Evolutionary conservation across 805 yeast species (phyloP), one percentile per base, ranked within the genome.

Genomic region (Monosporozyma solicola): DNA sequence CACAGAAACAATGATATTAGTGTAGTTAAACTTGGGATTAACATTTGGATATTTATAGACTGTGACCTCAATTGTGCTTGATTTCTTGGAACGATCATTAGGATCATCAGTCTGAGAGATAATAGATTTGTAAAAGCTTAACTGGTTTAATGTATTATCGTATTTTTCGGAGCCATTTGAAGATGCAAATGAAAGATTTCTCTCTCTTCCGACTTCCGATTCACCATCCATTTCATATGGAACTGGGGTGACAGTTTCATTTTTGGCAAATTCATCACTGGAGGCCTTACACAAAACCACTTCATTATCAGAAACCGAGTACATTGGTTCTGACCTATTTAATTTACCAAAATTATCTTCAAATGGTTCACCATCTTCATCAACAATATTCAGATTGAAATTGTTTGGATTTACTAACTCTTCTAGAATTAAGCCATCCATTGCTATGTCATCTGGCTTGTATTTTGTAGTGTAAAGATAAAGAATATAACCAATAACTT

Each of bases 331-430:
- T 0, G 79, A 75, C 57, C 97, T 73, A 47, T 85, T 92, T 52
- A 94, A 72, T 1, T 91, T 80, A 1, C 98, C 98, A 72, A 94
- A 91, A 51, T 89, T 87, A 37, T 80, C 84, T 59, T 95, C 99
- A 51, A 88, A 90, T 41, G 87, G 84, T 50, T 95, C 97, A 7
- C 92, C 92, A 64, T 91, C 97, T 50, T 92, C 98, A 65, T 94
- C 99, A 0, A 86, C 90, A 24, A 92, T 74, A 53, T 86, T 86
- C 35, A 92, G 63, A 25, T 61, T 55, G 48, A 65, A 69, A n/a
- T 60, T 57, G 47, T 68, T 68, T 1, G 70, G 70, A 54, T 66
- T 57, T 22, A 56, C 51, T 4, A 62, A 35, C 10, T 56, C 59
- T 11, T 55, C 57, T 11, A 51, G 16, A 2, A 49, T 49, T 8